Conservation (phyloP, 2,329 filamentous ascomycete species). For the Colletotrichum kahawae region DNA sequence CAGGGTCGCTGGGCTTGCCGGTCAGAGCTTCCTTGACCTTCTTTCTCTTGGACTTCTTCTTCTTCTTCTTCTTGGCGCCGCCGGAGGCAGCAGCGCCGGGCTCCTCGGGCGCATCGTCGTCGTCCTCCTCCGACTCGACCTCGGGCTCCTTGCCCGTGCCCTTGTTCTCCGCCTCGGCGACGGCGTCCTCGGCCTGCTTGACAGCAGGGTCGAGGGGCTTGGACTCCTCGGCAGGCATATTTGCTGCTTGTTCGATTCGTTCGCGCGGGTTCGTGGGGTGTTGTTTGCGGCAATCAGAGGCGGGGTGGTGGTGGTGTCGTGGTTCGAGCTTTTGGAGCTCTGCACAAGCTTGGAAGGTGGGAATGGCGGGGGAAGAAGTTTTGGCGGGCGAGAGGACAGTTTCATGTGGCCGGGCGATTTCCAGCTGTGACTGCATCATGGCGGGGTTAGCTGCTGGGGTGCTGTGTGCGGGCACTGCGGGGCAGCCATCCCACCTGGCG, state of each 20-base stretch:
- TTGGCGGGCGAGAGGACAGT: conserved; percentile 20
- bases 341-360: conserved; percentile 14
- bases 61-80: conserved; percentile 58
- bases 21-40: conserved; percentile 57
- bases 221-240: conserved; percentile 63
- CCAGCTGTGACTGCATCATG: conserved; percentile 12
- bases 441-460: conserved; percentile 9
- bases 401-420: conserved; percentile 10
- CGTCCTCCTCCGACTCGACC: conserved; percentile 54
- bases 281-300: background rate
- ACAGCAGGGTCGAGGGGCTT: conserved; percentile 63
- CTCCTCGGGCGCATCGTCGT: conserved; percentile 42
- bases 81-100: conserved; percentile 39
- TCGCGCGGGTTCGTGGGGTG: background rate
- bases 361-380: conserved; percentile 21
- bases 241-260: conserved; percentile 1
- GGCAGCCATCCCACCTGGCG: background rate
- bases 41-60: conserved; percentile 70
- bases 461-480: background rate
- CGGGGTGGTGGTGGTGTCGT: conserved; percentile 4
- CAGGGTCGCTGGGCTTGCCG: conserved; percentile 38
- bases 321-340: conserved; percentile 15
- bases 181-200: conserved; percentile 50
- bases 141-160: conserved; percentile 50
- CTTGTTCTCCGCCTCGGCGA: conserved; percentile 35